phyloP scores from a whole-genome alignment of 441 rosid species.

The Pelargonium citronellum region DNA sequence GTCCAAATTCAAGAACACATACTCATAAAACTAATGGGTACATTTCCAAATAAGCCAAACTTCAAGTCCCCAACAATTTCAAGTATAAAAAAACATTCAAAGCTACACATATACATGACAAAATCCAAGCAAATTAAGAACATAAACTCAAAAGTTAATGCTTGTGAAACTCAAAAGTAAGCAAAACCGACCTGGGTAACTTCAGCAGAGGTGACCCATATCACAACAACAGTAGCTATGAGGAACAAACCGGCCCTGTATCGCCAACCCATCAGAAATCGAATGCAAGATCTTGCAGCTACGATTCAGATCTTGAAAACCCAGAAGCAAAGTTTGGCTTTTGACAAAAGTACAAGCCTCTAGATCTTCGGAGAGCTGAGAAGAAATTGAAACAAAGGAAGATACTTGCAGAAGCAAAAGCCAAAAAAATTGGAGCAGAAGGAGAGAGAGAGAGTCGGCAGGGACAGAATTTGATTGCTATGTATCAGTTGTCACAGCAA shows the following conservation, averaged over 20 bases:
- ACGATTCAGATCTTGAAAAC: slow-evolving; percentile 12
- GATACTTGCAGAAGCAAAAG: slow-evolving; percentile 7
- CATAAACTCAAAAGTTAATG: slow-evolving; percentile 3
- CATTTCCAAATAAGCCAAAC: too few species aligned
- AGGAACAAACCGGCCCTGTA: slow-evolving; percentile 82
- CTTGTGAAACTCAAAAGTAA: background rate
- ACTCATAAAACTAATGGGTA: background rate
- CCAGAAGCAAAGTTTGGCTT: slow-evolving; percentile 21
- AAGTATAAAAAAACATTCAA: background rate
- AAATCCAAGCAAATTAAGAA: background rate
- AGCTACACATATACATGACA: background rate
- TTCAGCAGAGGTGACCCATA: slow-evolving; percentile 99
- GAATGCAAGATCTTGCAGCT: background rate
- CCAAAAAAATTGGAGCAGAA: background rate
- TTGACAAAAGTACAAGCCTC: background rate
- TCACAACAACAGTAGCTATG: slow-evolving; percentile 79
- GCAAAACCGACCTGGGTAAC: slow-evolving; percentile 71
- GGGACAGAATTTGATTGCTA: background rate
- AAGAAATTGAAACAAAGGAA: background rate
- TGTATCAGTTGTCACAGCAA: too few species aligned
- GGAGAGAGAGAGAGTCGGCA: slow-evolving; percentile 5
- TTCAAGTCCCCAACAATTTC: background rate
- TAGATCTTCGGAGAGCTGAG: slow-evolving; percentile 14
- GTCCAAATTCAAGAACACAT: background rate
- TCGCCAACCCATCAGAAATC: slow-evolving; percentile 61